These are phyloP conservation scores for Podaxis sp. DNA, from an alignment of 768 basidiomycete species.

Conservation along the genomic window DNA sequence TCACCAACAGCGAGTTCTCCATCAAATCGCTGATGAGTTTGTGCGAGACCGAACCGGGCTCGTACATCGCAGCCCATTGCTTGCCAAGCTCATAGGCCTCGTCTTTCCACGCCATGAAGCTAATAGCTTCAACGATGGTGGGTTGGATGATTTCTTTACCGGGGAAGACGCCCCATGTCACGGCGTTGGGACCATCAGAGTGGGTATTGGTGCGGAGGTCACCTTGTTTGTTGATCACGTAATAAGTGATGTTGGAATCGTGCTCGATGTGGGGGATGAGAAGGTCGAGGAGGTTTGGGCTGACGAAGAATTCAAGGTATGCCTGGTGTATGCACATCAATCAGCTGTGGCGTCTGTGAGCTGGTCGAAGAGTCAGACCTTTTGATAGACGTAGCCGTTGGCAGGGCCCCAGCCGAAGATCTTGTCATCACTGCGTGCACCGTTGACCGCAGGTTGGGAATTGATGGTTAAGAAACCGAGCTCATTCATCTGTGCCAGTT, in stretches of 20 bases:
- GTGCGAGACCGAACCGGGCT: constrained; percentile 68
- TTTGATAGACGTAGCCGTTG: constrained; percentile 95
- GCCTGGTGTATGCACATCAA: constrained; percentile 49
- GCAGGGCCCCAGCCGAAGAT: constrained; percentile 92
- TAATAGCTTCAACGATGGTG: constrained; percentile 94
- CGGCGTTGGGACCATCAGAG: constrained; percentile 95
- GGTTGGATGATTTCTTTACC: constrained; percentile 96
- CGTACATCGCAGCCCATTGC: constrained; percentile 90
- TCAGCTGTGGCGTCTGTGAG: not conserved
- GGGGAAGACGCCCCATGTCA: constrained; percentile 98
- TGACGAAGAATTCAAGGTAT: constrained; percentile 94
- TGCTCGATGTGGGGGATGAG: constrained; percentile 82
- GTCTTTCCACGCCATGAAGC: constrained; percentile 99
- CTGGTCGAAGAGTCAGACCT: constrained; percentile 43
- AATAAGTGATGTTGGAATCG: constrained; percentile 90
- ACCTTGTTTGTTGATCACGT: constrained; percentile 94
- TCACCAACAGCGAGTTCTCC: constrained; percentile 83
- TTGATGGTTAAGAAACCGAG: constrained; percentile 96
- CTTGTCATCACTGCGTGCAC: constrained; percentile 79
- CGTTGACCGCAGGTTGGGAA: constrained; percentile 94
- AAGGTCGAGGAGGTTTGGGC: constrained; percentile 65
- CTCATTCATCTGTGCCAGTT: constrained; percentile 83
- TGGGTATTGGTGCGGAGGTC: constrained; percentile 94
- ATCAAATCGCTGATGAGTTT: constrained; percentile 77
- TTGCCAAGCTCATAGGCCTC: constrained; percentile 91